These are phyloP conservation scores for Ustulina deusta DNA, from an alignment of 2,329 filamentous ascomycete genomes.

Conservation along the genomic window DNA sequence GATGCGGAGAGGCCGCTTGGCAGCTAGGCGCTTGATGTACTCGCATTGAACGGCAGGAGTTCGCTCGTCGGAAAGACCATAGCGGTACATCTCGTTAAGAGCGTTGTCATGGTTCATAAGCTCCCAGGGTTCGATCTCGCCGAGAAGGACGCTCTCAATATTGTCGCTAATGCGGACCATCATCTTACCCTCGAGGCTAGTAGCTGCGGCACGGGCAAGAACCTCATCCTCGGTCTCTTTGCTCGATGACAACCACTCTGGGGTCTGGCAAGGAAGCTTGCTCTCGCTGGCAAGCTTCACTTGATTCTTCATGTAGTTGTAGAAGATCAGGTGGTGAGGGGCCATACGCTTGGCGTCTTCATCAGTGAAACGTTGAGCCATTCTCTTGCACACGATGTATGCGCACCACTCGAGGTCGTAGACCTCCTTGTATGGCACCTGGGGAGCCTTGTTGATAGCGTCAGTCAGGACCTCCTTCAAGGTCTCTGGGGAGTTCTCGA, in stretches of 20 bases:
- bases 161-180: conserved; percentile 49
- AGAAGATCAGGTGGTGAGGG: conserved; percentile 46
- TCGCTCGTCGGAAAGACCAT: conserved; percentile 48
- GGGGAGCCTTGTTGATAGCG: conserved; percentile 40
- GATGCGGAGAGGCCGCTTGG: conserved; percentile 53
- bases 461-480: conserved; percentile 40
- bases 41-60: conserved; percentile 48
- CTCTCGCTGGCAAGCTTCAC: conserved; percentile 43
- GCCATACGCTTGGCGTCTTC: conserved; percentile 45
- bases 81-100: conserved; percentile 49
- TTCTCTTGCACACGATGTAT: conserved; percentile 48
- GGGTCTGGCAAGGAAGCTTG: conserved; percentile 45
- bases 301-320: conserved; percentile 49
- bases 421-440: conserved; percentile 45
- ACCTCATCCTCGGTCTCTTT: conserved; percentile 45
- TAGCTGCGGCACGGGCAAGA: conserved; percentile 42
- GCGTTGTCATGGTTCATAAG: conserved; percentile 50
- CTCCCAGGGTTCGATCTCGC: conserved; percentile 49
- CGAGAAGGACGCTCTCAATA: conserved; percentile 46
- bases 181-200: conserved; percentile 48
- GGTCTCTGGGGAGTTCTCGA: conserved; percentile 46
- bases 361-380: conserved; percentile 44
- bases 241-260: conserved; percentile 44
- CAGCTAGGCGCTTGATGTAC: conserved; percentile 46
- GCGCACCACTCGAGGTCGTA: conserved; percentile 48